These are phyloP conservation scores for Talaromyces borbonicus DNA, from an alignment of 495 filamentous ascomycete species.

Conservation along the genomic window DNA sequence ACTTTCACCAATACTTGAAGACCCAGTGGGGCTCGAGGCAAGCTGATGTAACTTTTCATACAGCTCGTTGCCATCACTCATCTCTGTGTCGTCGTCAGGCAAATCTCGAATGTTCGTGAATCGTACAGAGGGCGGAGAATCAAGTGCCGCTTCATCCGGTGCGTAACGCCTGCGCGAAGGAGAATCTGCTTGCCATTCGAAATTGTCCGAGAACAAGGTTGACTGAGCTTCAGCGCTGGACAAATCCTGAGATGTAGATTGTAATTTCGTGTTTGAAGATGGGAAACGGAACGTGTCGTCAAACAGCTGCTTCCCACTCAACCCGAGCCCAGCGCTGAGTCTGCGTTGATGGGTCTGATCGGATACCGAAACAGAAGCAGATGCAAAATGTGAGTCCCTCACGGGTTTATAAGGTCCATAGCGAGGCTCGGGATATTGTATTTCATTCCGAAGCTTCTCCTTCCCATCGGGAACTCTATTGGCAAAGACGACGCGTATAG, in stretches of 20 bases:
- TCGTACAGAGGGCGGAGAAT: neutral
- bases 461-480: constrained; percentile 97
- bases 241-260: neutral
- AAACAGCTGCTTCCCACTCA: constrained; percentile 21
- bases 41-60: neutral
- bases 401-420: constrained; percentile 77
- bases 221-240: neutral
- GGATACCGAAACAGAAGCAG: constrained; percentile 31
- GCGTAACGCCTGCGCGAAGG: neutral
- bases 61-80: neutral
- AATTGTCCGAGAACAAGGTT: neutral
- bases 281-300: neutral
- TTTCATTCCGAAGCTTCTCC: constrained; percentile 84
- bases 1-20: neutral
- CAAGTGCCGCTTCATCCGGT: neutral
- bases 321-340: constrained; percentile 44
- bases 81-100: neutral
- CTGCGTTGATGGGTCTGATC: constrained; percentile 50
- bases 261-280: neutral
- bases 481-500: constrained; percentile 89
- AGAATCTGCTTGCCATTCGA: neutral
- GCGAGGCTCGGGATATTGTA: constrained; percentile 77
- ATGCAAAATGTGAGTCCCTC: constrained; percentile 26
- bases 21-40: neutral
- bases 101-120: neutral